Evolutionary conservation across 2,329 filamentous ascomycete species (phyloP).

Genomic region (Stemphylium beticola): DNA sequence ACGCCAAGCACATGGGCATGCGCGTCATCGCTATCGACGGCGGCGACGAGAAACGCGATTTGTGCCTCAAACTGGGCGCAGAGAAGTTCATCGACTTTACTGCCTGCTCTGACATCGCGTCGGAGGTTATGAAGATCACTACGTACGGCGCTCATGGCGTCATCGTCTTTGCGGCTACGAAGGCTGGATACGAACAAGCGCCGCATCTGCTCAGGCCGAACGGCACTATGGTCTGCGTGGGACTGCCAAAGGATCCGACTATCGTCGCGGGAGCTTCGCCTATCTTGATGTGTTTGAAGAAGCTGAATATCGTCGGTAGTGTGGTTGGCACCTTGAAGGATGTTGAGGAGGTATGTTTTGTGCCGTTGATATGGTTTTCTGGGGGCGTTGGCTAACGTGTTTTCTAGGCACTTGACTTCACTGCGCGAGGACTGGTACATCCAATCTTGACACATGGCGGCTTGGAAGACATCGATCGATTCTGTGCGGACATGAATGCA

Average conservation of each 20-base stretch:
- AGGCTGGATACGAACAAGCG: constrained; percentile 43
- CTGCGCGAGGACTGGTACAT: constrained; percentile 51
- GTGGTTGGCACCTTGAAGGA: constrained; percentile 54
- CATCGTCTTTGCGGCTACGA: constrained; percentile 71
- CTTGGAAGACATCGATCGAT: constrained; percentile 49
- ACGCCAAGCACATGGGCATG: constrained; percentile 62
- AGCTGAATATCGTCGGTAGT: constrained; percentile 52
- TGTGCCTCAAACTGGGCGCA: constrained; percentile 59
- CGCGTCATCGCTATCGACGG: constrained; percentile 63
- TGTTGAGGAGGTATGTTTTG: constrained; percentile 42
- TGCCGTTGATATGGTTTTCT: not conserved
- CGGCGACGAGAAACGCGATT: constrained; percentile 54
- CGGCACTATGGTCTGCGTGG: constrained; percentile 40
- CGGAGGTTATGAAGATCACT: constrained; percentile 54
- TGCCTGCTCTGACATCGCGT: constrained; percentile 66
- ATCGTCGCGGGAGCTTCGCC: constrained; percentile 39
- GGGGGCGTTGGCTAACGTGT: not conserved
- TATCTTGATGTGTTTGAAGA: constrained; percentile 48
- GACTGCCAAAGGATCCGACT: constrained; percentile 31
- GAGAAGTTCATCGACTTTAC: constrained; percentile 64
- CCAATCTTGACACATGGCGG: constrained; percentile 50
- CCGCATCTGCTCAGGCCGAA: constrained; percentile 33
- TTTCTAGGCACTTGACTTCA: constrained; percentile 51
- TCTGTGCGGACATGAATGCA: constrained; percentile 47
- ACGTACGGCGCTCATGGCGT: constrained; percentile 79